Conservation (phyloP, 148 eudicot species). For the Spergularia bocconei region DNA sequence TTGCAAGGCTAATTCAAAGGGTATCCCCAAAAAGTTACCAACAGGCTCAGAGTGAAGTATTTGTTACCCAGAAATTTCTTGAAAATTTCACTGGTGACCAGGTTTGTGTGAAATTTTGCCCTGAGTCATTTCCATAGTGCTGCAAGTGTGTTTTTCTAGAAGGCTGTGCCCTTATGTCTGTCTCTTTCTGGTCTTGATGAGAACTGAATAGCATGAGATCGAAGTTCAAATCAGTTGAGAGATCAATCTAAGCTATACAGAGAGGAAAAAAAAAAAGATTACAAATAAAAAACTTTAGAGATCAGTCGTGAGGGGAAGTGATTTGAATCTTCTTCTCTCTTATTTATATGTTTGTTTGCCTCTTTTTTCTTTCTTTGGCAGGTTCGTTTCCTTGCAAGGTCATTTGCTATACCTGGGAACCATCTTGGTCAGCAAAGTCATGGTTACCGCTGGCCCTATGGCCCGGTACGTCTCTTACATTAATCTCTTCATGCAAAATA, state of each 20-base stretch:
- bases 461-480: conserved; percentile 61
- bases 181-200: neutral
- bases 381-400: conserved; percentile 98
- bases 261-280: too few species aligned
- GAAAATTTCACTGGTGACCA: conserved; percentile 96
- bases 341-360: conserved; percentile 6
- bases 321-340: neutral
- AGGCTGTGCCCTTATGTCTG: neutral
- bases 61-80: conserved; percentile 81
- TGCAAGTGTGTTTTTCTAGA: neutral
- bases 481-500: conserved; percentile 1
- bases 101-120: conserved; percentile 39
- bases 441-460: conserved; percentile 99
- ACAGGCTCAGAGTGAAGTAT: conserved; percentile 87
- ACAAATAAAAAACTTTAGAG: neutral
- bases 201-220: neutral
- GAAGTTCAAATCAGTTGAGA: neutral
- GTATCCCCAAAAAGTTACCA: conserved; percentile 94
- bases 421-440: conserved; percentile 99
- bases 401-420: conserved; percentile 95
- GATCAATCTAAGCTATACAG: neutral
- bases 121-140: conserved; percentile 5
- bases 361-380: conserved; percentile 30
- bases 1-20: conserved; percentile 83
- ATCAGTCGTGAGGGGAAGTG: neutral